Conservation (phyloP, 768 basidiomycete species). For the Tylopilus vinaceipallidus region DNA sequence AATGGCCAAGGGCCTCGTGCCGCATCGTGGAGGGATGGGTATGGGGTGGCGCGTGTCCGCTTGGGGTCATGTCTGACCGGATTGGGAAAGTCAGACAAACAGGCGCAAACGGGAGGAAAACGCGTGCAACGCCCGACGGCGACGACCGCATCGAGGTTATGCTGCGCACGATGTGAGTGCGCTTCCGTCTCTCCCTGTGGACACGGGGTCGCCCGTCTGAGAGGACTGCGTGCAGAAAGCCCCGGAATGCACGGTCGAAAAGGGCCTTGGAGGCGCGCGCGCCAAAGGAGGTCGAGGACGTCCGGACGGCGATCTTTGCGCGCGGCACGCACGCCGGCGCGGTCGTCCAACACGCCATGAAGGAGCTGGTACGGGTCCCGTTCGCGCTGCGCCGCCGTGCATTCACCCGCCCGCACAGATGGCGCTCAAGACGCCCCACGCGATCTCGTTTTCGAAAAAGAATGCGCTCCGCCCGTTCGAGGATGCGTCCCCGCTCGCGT, state of each 20-base stretch:
- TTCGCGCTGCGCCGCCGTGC: too few relatives aligned
- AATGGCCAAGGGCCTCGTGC: too few relatives aligned
- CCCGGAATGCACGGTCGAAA: constrained; percentile 95
- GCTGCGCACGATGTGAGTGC: constrained; percentile 32
- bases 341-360: constrained; percentile 75
- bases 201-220: background rate
- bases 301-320: constrained; percentile 86
- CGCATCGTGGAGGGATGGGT: too few relatives aligned
- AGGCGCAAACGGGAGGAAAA: background rate
- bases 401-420: too few relatives aligned
- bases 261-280: constrained; percentile 82
- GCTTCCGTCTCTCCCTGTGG: background rate
- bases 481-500: constrained; percentile 73
- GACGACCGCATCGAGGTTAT: too few relatives aligned
- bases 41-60: too few relatives aligned
- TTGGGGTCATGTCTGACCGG: too few relatives aligned
- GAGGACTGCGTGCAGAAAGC: constrained; percentile 56
- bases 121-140: background rate
- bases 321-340: constrained; percentile 86
- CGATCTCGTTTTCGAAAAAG: constrained; percentile 92
- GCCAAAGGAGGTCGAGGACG: constrained; percentile 87
- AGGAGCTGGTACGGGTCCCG: constrained; percentile 67
- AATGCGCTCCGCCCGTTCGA: constrained; percentile 92
- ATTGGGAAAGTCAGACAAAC: background rate
- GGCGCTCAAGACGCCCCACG: constrained; percentile 88